Base-by-base conservation (phyloP, 495 filamentous ascomycete species). In the Tuber borchii region DNA sequence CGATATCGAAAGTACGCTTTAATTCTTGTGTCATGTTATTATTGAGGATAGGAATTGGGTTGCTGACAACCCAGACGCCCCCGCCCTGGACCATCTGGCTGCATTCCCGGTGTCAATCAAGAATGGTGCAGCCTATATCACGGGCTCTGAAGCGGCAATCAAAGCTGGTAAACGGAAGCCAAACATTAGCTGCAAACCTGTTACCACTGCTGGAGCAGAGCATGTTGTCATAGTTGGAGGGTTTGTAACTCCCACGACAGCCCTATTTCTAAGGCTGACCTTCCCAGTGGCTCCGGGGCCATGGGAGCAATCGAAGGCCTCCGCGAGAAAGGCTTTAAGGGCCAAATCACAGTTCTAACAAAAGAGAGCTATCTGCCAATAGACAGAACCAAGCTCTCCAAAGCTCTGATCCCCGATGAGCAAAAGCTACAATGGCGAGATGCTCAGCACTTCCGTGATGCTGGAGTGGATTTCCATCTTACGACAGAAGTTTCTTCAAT, bases 371-470 rank as follows among this genome's bases (percentile, higher is more conserved):
- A 94, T 83, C 86, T 90, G 34, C 93, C 93, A 69, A 93, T 97
- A 83, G 95, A 99, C 86, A 90, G 95, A 20, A 93, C 95, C 8
- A 98, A 98, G 87, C 89, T 99, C 71, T 97, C 93, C 74, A 99
- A 99, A 84, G 94, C 95, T 1, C 86, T 98, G 19, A 90, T 98
- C 77, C 87, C 92, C n/a, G 95, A 99, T 81, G 83, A 87, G 2
- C 85, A 88, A 26, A 97, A 97, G 85, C 84, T 97, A 61, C 89
- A 91, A 73, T 91, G 89, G 88, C 87, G 94, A 43, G 87, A 91
- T 14, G 83, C 85, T 44, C 90, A 90, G 37, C 97, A 92, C 90
- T 97, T 91, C 84, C 88, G 92, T 76, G 87, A 88, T 6, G 91
- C 91, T 12, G 89, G 87, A 20, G 90, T 99, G 70, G 90, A 93